Base-by-base conservation (phyloP, 306 rosid genomes). In the Pyrus pyrifolia region DNA sequence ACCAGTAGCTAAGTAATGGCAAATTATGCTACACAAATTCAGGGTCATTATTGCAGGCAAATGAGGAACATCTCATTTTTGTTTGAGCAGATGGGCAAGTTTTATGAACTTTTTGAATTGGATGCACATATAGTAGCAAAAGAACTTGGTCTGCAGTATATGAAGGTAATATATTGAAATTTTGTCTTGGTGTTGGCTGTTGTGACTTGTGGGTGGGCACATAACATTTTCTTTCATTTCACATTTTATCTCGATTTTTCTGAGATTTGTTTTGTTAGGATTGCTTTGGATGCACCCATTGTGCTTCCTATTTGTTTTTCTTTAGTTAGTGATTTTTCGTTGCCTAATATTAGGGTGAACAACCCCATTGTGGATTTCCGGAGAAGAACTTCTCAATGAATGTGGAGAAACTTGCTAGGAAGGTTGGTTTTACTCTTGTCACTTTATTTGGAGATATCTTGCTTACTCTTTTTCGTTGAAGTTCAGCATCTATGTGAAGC, bases 301-400 rank as follows among this genome's bases (percentile, higher is more conserved):
- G 58, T 38, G 45, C 74, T n/a, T 40, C 21, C 31, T 10, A 46
- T 30, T 29, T 25, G 18, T 71, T 59, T 71, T 61, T 38, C 71
- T 17, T 60, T 68, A 27, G 61, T 60, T 79, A 31, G 52, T 80
- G 23, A 69, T 75, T 74, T 84, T 52, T 52, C 42, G 22, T 65
- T 23, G 74, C 61, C 46, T 66, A 81, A 46, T 76, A 11, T 67
- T 76, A 92, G 99, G 99, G 97, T 72, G 98, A 92, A 58, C 99
- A 92, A 83, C 98, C 99, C 62, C 99, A 95, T 75, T 92, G 99
- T 81, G 99, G 99, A 79, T 95, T 95, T 86, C 99, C 97, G 11
- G 99, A 95, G 85, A 95, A 14, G 83, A 95, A 92, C 70, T 95
- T 95, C 81, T 89, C 97, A 6, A 65, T 86, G 83, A 88, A 95